phyloP scores from a whole-genome alignment of 768 basidiomycete species.

The Daedaleopsis nitida region DNA sequence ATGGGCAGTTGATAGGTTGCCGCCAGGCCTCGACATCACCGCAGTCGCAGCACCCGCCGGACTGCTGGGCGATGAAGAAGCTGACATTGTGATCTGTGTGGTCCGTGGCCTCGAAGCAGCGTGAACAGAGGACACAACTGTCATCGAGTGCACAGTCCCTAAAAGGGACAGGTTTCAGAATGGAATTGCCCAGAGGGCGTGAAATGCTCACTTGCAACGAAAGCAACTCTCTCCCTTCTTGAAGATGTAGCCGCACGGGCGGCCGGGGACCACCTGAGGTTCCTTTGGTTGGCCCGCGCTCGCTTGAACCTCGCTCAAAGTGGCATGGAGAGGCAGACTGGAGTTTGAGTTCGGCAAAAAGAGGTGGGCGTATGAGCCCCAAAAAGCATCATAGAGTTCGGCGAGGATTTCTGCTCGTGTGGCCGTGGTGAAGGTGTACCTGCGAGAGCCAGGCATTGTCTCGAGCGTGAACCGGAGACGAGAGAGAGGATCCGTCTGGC shows the following conservation, averaged over 20 bases:
- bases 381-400: slow-evolving; percentile 81
- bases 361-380: slow-evolving; percentile 72
- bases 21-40: slow-evolving; percentile 92
- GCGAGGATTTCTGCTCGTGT: slow-evolving; percentile 81
- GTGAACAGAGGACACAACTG: slow-evolving; percentile 86
- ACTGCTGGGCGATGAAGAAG: slow-evolving; percentile 91
- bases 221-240: slow-evolving; percentile 92
- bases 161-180: neutral
- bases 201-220: slow-evolving; percentile 78
- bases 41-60: slow-evolving; percentile 94
- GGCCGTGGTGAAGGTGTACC: slow-evolving; percentile 73
- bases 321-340: slow-evolving; percentile 60
- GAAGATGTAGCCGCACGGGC: slow-evolving; percentile 84
- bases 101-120: slow-evolving; percentile 87
- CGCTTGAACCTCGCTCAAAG: slow-evolving; percentile 72
- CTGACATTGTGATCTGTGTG: slow-evolving; percentile 89
- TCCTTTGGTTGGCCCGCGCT: slow-evolving; percentile 60
- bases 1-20: slow-evolving; percentile 62
- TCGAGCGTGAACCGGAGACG: slow-evolving; percentile 78
- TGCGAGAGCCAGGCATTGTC: slow-evolving; percentile 78
- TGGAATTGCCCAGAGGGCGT: neutral
- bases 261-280: slow-evolving; percentile 62
- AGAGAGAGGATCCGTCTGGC: slow-evolving; percentile 62
- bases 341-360: slow-evolving; percentile 71
- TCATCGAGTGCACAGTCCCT: slow-evolving; percentile 93